Evolutionary conservation across 2,329 filamentous ascomycete genomes (phyloP).

Genomic region (Fusarium sp.): DNA sequence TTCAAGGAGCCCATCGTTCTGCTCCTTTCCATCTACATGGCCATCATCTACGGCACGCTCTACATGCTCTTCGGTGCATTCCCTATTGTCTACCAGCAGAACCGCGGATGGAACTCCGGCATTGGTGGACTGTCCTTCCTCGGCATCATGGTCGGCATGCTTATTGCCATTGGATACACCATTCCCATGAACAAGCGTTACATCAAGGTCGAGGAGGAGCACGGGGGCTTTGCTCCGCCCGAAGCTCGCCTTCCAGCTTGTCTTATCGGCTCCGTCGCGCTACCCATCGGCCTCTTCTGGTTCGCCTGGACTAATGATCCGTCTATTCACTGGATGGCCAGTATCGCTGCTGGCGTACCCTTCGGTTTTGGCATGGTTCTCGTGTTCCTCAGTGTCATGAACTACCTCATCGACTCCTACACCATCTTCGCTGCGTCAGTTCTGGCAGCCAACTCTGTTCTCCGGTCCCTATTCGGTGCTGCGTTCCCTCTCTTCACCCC

Average conservation of each 20-base stretch:
- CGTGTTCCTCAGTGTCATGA: conserved; percentile 37
- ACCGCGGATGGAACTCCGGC: conserved; percentile 40
- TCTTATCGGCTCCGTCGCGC: conserved; percentile 21
- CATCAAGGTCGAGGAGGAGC: conserved; percentile 26
- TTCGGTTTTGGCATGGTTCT: conserved; percentile 66
- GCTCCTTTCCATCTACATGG: conserved; percentile 83
- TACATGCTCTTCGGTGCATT: conserved; percentile 78
- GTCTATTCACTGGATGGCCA: conserved; percentile 62
- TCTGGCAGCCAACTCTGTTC: conserved; percentile 29
- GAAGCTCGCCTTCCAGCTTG: conserved; percentile 33
- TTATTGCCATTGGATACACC: conserved; percentile 25
- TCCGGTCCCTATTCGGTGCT: conserved; percentile 34
- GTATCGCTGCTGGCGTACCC: conserved; percentile 49
- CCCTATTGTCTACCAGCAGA: conserved; percentile 70
- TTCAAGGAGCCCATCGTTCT: conserved; percentile 81
- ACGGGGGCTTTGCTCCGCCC: conserved; percentile 31
- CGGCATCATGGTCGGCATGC: conserved; percentile 38
- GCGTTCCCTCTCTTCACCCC: conserved; percentile 34
- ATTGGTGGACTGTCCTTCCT: conserved; percentile 33
- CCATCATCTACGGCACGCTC: conserved; percentile 73
- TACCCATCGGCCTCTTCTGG: conserved; percentile 59
- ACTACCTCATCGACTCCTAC: conserved; percentile 38
- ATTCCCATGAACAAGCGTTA: conserved; percentile 36
- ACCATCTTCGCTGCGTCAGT: conserved; percentile 37
- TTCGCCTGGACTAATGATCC: conserved; percentile 67